These are phyloP conservation scores for Torulaspora delbrueckii DNA, from an alignment of 805 yeast species.

Conservation along the genomic window DNA sequence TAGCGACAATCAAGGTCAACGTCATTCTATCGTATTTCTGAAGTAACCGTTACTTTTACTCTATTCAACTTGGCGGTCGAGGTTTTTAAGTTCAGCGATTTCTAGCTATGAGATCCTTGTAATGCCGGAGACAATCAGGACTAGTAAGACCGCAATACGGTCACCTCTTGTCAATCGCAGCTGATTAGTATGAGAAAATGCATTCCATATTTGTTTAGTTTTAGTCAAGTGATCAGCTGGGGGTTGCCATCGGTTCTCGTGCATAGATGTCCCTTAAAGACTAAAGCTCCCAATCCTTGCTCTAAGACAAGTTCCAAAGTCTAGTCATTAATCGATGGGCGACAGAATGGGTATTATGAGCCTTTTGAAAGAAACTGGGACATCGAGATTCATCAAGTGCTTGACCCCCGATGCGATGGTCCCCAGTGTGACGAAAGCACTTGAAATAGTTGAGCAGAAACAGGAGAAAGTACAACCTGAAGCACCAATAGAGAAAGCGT, in stretches of 20 bases:
- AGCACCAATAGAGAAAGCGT: constrained; percentile 20
- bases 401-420: constrained; percentile 31
- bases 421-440: constrained; percentile 31
- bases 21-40: too few relatives aligned
- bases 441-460: constrained; percentile 24
- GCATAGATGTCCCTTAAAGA: neutral
- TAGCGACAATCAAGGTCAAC: too few relatives aligned
- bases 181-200: too few relatives aligned
- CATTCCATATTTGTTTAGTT: neutral
- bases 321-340: constrained; percentile 13
- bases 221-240: constrained; percentile 5
- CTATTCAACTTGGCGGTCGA: too few relatives aligned
- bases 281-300: neutral
- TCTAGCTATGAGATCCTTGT: too few relatives aligned
- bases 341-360: constrained; percentile 24
- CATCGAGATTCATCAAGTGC: constrained; percentile 23
- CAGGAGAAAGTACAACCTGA: constrained; percentile 11
- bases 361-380: constrained; percentile 22
- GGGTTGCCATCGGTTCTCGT: neutral
- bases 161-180: too few relatives aligned
- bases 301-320: neutral
- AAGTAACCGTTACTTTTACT: too few relatives aligned
- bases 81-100: too few relatives aligned
- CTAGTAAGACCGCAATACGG: too few relatives aligned
- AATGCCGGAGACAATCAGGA: too few relatives aligned